phyloP scores from a whole-genome alignment of 2,329 filamentous ascomycete species.

The Penicillium hesseltinei region DNA sequence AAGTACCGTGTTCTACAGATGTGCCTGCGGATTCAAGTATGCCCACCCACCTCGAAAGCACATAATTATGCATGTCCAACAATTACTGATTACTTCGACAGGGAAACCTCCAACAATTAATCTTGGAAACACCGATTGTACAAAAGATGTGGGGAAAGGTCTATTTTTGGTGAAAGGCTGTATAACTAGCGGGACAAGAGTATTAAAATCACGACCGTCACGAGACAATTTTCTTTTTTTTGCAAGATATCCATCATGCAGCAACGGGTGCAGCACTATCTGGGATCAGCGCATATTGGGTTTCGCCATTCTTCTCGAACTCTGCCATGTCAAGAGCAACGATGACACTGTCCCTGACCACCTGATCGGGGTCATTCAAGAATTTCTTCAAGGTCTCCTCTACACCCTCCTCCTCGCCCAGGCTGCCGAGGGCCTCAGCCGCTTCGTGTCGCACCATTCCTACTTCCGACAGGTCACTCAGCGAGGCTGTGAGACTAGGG shows the following conservation, averaged over 20 bases:
- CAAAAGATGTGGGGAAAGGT: conserved; percentile 14
- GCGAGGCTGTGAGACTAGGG: conserved; percentile 73
- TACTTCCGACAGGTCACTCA: conserved; percentile 76
- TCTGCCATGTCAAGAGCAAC: conserved; percentile 98
- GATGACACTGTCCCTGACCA: conserved; percentile 90
- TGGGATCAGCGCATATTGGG: conserved; percentile 90
- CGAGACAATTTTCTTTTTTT: conserved; percentile 19
- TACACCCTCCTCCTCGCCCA: conserved; percentile 91
- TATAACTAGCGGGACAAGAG: conserved; percentile 29
- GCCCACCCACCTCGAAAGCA: conserved; percentile 27
- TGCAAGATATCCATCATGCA: conserved; percentile 24
- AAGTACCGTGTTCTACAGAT: conserved; percentile 85
- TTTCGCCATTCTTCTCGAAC: conserved; percentile 83
- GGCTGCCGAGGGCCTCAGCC: conserved; percentile 88
- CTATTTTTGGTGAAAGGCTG: conserved; percentile 23
- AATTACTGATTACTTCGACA: conserved; percentile 24
- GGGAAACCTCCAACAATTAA: conserved; percentile 41
- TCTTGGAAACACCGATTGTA: conserved; percentile 10
- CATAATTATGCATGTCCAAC: background rate
- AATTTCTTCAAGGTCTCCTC: conserved; percentile 81
- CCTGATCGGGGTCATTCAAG: conserved; percentile 83
- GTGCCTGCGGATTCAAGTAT: conserved; percentile 82
- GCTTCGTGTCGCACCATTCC: conserved; percentile 99
- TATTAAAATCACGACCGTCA: conserved; percentile 31
- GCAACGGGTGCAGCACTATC: conserved; percentile 43